These are phyloP conservation scores for Hypoxylon fragiforme DNA, from an alignment of 495 filamentous ascomycete genomes.

Conservation along the genomic window DNA sequence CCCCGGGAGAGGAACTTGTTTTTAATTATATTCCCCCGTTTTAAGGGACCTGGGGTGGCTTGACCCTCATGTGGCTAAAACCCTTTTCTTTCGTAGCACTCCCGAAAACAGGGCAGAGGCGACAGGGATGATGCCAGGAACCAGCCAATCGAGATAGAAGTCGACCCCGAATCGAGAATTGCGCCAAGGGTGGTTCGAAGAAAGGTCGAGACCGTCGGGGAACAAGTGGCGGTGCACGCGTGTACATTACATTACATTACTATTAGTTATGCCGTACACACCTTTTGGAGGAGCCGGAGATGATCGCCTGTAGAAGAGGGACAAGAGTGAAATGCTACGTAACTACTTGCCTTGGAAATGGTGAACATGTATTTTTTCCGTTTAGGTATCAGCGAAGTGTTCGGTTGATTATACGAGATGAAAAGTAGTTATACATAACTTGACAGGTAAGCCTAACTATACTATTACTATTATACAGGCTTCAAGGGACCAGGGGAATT, in stretches of 20 bases:
- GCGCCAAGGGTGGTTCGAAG: constrained; percentile 13
- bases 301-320: no score
- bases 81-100: constrained; percentile 6
- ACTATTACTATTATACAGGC: constrained; percentile 6
- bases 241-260: no score
- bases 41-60: constrained; percentile 40
- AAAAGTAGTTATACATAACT: no score
- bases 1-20: constrained; percentile 20
- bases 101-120: constrained; percentile 30
- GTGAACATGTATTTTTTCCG: no score
- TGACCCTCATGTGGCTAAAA: constrained; percentile 42
- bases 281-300: constrained; percentile 14
- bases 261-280: no score
- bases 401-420: background rate
- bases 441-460: no score
- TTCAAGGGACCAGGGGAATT: no score
- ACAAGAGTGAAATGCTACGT: no score
- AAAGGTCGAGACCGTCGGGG: constrained; percentile 14
- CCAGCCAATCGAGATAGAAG: constrained; percentile 24
- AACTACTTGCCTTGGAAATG: constrained; percentile 9
- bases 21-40: constrained; percentile 38
- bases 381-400: no score
- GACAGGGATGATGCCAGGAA: constrained; percentile 17
- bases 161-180: constrained; percentile 20
- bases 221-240: constrained; percentile 36